Base-by-base conservation (phyloP, 2,329 filamentous ascomycete genomes). In the Cryphonectria radicalis region DNA sequence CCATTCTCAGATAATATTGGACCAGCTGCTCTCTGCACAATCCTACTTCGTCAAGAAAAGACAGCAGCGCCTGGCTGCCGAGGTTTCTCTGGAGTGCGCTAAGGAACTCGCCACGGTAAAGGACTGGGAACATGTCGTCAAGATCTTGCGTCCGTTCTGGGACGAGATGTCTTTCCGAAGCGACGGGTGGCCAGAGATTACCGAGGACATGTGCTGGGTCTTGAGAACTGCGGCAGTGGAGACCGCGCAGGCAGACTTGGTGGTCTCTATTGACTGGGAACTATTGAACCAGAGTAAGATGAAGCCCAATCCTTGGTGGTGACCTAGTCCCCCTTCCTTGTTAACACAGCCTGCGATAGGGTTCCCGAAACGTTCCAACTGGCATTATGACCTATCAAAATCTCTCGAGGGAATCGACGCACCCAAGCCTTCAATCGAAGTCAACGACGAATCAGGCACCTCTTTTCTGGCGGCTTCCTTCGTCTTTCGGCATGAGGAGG, bases 231-330 rank as follows among this genome's bases (percentile, higher is more conserved):
- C 88, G 14, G 89, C 89, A 5, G 82, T 81, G 3, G 81, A 85
- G 72, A 81, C 82, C 63, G 85, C 85, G 10, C 85, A 88, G 67
- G 85, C 84, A 11, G 86, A 88, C 67, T 80, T 90, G 42, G 83
- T 91, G 11, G 80, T 92, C 50, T 84, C 88, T 40, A 86, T 90
- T 66, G 89, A 91, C 76, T 91, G 90, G 88, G 90, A 92, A 76
- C 81, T 92, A 62, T 82, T 91, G 78, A 84, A 88, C 71, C 85
- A 80, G 62, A 83, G 89, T 90, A 80, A 78, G 87, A 82, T n/a
- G 10, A 32, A 8, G n/a, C 35, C 22, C 22, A 11, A 53, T 43
- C 13, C 1, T 22, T 22, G 7, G 63, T 67, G 3, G 8, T 7
- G 63, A 17, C 25, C 57, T 32, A 4, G 2, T 32, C 32, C 28